phyloP scores from a whole-genome alignment of 108 stramenopile species.

The Stephanodiscus minutulus region DNA sequence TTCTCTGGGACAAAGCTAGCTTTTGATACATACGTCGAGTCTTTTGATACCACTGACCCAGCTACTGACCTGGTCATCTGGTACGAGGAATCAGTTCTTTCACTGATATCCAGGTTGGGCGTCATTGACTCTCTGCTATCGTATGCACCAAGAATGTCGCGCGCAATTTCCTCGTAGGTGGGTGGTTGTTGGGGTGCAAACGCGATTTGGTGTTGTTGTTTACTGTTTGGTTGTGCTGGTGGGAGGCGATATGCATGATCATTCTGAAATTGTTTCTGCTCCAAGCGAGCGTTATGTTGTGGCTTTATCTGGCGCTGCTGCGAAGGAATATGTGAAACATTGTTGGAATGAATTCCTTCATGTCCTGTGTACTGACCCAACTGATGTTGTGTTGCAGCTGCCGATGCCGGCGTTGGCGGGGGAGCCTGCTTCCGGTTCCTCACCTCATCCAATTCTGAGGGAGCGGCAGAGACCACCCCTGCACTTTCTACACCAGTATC shows the following conservation, averaged over 20 bases:
- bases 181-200: constrained; percentile 25
- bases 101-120: no score
- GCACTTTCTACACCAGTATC: neutral
- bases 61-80: neutral
- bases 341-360: no score
- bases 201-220: neutral
- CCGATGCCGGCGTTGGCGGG: neutral
- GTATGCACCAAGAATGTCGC: constrained; percentile 6
- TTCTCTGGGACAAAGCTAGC: neutral
- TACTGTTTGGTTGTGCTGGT: neutral
- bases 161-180: constrained; percentile 30
- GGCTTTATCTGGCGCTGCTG: no score
- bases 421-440: constrained; percentile 7
- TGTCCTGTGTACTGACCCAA: neutral
- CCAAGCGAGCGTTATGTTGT: no score
- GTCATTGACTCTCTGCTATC: neutral
- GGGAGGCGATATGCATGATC: neutral
- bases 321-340: no score
- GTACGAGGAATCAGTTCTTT: neutral
- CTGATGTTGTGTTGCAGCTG: neutral
- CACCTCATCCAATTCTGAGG: constrained; percentile 33
- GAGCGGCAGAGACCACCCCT: constrained; percentile 23
- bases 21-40: neutral
- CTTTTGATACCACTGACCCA: neutral
- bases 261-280: no score